phyloP scores from a whole-genome alignment of 2,329 filamentous ascomycete genomes.

The Xylariales sp. region DNA sequence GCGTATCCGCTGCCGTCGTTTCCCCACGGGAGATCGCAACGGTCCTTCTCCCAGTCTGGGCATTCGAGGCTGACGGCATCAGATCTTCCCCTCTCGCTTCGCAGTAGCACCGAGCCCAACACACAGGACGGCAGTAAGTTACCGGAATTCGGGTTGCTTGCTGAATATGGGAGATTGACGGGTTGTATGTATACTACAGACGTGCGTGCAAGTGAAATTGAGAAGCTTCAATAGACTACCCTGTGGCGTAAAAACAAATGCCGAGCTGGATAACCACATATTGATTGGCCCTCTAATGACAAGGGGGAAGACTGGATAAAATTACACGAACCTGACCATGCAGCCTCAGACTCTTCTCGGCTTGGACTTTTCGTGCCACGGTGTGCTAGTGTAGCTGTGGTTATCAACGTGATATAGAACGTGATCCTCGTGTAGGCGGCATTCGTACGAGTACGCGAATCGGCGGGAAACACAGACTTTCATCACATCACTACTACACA shows the following conservation, averaged over 20 bases:
- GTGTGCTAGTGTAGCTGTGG: not conserved
- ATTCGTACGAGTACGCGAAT: conserved; percentile 8
- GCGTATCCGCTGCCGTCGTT: conserved; percentile 24
- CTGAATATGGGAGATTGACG: conserved; percentile 15
- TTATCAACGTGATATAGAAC: conserved; percentile 8
- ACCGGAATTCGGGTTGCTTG: conserved; percentile 21
- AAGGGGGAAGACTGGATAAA: not conserved
- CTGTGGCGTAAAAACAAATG: conserved; percentile 30
- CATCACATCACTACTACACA: conserved; percentile 3
- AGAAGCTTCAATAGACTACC: conserved; percentile 1
- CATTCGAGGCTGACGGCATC: conserved; percentile 39
- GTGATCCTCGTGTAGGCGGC: conserved; percentile 17
- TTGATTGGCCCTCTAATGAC: conserved; percentile 15
- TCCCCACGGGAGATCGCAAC: conserved; percentile 29
- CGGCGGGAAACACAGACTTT: conserved; percentile 22
- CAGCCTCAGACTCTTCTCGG: conserved; percentile 19
- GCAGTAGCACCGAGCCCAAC: conserved; percentile 26
- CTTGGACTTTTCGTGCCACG: conserved; percentile 18
- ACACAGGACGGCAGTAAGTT: conserved; percentile 10
- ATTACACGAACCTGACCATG: conserved; percentile 16
- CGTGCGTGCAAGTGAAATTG: conserved; percentile 6
- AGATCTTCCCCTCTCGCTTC: conserved; percentile 5
- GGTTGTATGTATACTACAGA: not conserved
- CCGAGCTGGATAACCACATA: conserved; percentile 27
- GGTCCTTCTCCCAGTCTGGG: conserved; percentile 32